These are phyloP conservation scores for Aspergillus fischeri DNA, from an alignment of 2,329 filamentous ascomycete species.

Conservation along the genomic window DNA sequence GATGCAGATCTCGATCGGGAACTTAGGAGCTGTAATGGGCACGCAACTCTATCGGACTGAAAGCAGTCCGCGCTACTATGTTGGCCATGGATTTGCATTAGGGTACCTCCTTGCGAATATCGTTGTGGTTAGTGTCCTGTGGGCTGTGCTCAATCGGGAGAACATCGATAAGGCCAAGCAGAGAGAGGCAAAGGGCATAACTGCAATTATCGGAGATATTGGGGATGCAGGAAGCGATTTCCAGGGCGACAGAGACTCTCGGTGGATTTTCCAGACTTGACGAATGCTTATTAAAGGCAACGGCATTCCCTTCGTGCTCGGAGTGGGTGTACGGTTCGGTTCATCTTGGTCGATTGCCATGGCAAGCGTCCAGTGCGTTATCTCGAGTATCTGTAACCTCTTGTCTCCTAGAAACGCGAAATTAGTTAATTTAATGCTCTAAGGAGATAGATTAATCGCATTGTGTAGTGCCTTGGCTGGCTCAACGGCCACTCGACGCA, in stretches of 20 bases:
- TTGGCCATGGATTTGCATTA: conserved; percentile 65
- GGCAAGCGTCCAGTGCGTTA: not conserved
- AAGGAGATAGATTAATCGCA: not conserved
- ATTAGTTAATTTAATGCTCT: not conserved
- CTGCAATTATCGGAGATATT: conserved; percentile 39
- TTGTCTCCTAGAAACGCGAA: not conserved
- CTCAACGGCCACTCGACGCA: not conserved
- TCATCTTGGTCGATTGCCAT: not conserved
- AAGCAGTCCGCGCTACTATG: conserved; percentile 59
- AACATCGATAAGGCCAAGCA: conserved; percentile 51
- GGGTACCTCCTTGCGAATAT: conserved; percentile 60
- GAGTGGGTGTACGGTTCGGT: not conserved
- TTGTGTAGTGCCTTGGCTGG: not conserved
- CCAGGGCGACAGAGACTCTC: conserved; percentile 58
- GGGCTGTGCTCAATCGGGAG: conserved; percentile 52
- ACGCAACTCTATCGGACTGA: conserved; percentile 64
- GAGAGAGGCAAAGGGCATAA: conserved; percentile 39
- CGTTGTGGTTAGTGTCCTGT: conserved; percentile 51
- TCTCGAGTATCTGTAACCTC: not conserved
- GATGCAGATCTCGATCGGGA: conserved; percentile 69
- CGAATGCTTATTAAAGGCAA: not conserved
- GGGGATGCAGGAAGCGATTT: conserved; percentile 51
- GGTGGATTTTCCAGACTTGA: conserved; percentile 63
- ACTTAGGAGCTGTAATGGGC: conserved; percentile 63
- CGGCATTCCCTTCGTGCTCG: not conserved